Evolutionary conservation across 768 basidiomycete genomes (phyloP), one percentile per base, ranked within the genome.

Genomic region (Gautieria morchelliformis): DNA sequence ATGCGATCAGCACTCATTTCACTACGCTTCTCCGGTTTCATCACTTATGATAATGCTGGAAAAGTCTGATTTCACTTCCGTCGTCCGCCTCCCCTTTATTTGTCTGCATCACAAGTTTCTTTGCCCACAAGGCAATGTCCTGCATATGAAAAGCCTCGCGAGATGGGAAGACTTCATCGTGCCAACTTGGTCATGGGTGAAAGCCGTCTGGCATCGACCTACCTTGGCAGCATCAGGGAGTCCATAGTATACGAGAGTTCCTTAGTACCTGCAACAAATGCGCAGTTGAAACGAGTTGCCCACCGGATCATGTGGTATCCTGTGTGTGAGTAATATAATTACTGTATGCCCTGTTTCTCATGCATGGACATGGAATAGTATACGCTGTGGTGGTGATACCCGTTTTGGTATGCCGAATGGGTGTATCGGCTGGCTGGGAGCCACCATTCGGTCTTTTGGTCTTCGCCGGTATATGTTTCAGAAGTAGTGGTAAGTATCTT

Each of bases 401-500:
- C n/a, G 53, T 54, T 10, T 40, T 22, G 14, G 5, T 42, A 19
- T 54, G 53, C 24, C 53, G 53, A 40, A 54, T 54, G 53, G 53
- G 53, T 12, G 53, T 54, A 5, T 27, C 42, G 20, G 53, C 53
- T 1, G 53, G 53, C 17, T 54, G 53, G 53, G 40, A 39, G 11
- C 53, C 39, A 20, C 53, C 53, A 20, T 54, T 54, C 41, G 53
- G 53, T 11, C 7, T 54, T 6, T 54, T 54, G 8, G 15, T 40
- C 12, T 54, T 54, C n/a, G 33, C 53, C 4, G 53, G 53, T 24
- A 42, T 54, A 10, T 41, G 53, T 44, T 54, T 54, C 37, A 22
- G 32, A 20, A 44, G 53, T 8, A 54, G 53, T 44, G 53, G 53
- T 54, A 30, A 52, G 51, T 3, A 3, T 41, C 40, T 27, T 27